A percentile compares a stretch with the other conserved stretches of the same genome.
These are phyloP conservation scores for Hericium alpestre DNA, from an alignment of 768 basidiomycete genomes.

Conservation along the genomic window DNA sequence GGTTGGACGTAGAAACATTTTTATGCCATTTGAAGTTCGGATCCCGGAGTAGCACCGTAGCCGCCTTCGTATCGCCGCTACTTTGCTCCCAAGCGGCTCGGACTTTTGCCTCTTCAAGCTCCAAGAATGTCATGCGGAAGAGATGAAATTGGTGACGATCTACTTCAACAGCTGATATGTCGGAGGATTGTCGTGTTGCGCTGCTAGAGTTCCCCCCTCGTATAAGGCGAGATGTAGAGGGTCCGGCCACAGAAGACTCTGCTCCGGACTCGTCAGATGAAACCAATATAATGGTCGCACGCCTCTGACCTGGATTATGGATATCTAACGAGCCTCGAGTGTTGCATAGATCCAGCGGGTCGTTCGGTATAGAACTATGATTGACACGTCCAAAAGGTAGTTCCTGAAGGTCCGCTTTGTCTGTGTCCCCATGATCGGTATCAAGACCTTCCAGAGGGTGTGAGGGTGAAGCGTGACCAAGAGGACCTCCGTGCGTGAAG, in stretches of 20 bases:
- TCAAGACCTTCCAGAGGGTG: conserved; percentile 31
- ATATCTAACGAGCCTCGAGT: conserved; percentile 50
- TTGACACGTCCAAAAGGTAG: conserved; percentile 67
- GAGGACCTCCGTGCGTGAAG: conserved; percentile 32
- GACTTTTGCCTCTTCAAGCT: conserved; percentile 30
- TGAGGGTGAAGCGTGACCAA: conserved; percentile 42
- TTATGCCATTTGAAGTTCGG: conserved; percentile 23
- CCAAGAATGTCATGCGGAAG: conserved; percentile 56
- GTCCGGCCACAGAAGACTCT: conserved; percentile 30
- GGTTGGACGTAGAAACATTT: conserved; percentile 5
- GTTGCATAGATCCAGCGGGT: conserved; percentile 27
- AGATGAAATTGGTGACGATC: conserved; percentile 33
- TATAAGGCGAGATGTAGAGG: conserved; percentile 20
- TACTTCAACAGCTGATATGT: conserved; percentile 10
- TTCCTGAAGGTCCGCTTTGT: conserved; percentile 38
- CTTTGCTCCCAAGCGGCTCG: conserved; percentile 61
- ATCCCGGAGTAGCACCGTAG: conserved; percentile 49
- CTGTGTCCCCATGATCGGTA: conserved; percentile 27
- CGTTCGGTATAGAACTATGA: conserved; percentile 30
- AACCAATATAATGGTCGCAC: conserved; percentile 30
- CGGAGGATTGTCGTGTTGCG: neutral
- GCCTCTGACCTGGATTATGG: conserved; percentile 39
- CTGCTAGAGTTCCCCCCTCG: conserved; percentile 7
- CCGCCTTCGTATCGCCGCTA: conserved; percentile 48
- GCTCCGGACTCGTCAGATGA: conserved; percentile 66